A percentile compares a stretch with the other conserved stretches of the same genome.
phyloP scores from a whole-genome alignment of 768 basidiomycete species.

The Boletus patriciae region DNA sequence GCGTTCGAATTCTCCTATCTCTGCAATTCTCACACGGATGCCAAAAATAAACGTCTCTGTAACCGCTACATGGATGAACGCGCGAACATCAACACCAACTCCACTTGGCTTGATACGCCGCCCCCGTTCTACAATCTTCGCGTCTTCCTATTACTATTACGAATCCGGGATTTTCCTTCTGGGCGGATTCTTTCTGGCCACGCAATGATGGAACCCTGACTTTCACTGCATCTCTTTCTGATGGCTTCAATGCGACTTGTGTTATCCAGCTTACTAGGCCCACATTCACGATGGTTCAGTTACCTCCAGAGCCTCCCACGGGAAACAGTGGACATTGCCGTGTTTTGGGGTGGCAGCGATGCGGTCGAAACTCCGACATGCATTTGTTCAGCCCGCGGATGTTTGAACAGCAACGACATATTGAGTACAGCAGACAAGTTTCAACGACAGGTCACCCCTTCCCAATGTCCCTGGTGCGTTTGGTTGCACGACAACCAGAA shows the following conservation, averaged over 20 bases:
- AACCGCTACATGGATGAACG: conserved; percentile 16
- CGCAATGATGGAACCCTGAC: conserved; percentile 7
- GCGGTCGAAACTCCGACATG: conserved; percentile 18
- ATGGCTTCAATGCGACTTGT: conserved; percentile 8
- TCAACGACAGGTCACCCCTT: not conserved
- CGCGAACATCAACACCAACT: conserved; percentile 22
- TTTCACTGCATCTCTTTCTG: not conserved
- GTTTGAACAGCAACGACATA: conserved; percentile 5
- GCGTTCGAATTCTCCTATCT: conserved; percentile 5
- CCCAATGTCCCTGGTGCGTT: conserved; percentile 20
- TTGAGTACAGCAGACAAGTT: not conserved
- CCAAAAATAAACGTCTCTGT: conserved; percentile 19
- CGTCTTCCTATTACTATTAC: conserved; percentile 7
- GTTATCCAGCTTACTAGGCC: conserved; percentile 46
- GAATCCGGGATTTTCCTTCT: conserved; percentile 30
- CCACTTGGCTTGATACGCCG: conserved; percentile 19
- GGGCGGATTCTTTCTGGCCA: conserved; percentile 12
- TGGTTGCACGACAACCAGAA: conserved; percentile 28
- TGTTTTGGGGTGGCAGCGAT: conserved; percentile 53
- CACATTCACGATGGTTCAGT: conserved; percentile 56
- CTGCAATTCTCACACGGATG: conserved; percentile 13
- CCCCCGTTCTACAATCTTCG: conserved; percentile 9
- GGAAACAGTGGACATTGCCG: conserved; percentile 52
- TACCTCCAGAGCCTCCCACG: conserved; percentile 68
- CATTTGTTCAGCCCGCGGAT: conserved; percentile 18